These are phyloP conservation scores for Exophiala lecanii-corni DNA, from an alignment of 2,329 filamentous ascomycete species.

Conservation along the genomic window DNA sequence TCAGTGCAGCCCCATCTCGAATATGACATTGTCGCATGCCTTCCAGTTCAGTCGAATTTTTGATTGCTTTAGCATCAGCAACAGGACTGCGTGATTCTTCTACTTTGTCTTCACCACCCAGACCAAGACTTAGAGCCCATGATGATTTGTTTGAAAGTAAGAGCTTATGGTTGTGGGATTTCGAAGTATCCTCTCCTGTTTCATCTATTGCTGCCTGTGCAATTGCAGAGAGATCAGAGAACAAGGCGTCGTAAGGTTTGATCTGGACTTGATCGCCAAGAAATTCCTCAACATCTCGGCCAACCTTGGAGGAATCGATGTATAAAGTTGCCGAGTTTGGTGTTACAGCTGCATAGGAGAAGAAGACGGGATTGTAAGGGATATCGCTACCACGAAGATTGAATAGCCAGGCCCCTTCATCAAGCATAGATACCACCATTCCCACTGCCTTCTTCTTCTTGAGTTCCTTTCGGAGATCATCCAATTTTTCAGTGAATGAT, in stretches of 20 bases:
- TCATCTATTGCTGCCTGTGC: constrained; percentile 42
- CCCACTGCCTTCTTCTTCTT: constrained; percentile 83
- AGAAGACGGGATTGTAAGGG: constrained; percentile 97
- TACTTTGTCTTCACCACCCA: constrained; percentile 80
- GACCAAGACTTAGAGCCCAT: constrained; percentile 83
- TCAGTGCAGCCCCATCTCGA: constrained; percentile 84
- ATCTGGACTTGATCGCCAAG: constrained; percentile 66
- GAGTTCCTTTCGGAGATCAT: constrained; percentile 82
- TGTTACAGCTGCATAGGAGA: constrained; percentile 89
- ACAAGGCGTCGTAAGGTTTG: constrained; percentile 77
- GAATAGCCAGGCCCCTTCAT: constrained; percentile 98
- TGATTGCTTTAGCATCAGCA: constrained; percentile 86
- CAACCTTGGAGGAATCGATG: constrained; percentile 74
- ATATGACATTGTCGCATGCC: constrained; percentile 95
- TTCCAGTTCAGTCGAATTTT: constrained; percentile 82
- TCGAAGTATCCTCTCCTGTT: constrained; percentile 31
- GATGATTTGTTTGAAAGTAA: constrained; percentile 84
- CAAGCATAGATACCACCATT: constrained; percentile 76
- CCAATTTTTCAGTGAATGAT: constrained; percentile 73
- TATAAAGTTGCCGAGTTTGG: constrained; percentile 73
- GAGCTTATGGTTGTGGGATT: constrained; percentile 58
- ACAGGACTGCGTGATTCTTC: constrained; percentile 85
- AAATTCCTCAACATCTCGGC: constrained; percentile 62
- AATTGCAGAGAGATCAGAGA: constrained; percentile 68
- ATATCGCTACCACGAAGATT: constrained; percentile 94